Base-by-base conservation (phyloP, 2,329 filamentous ascomycete species). In the Penicillium brasilianum region DNA sequence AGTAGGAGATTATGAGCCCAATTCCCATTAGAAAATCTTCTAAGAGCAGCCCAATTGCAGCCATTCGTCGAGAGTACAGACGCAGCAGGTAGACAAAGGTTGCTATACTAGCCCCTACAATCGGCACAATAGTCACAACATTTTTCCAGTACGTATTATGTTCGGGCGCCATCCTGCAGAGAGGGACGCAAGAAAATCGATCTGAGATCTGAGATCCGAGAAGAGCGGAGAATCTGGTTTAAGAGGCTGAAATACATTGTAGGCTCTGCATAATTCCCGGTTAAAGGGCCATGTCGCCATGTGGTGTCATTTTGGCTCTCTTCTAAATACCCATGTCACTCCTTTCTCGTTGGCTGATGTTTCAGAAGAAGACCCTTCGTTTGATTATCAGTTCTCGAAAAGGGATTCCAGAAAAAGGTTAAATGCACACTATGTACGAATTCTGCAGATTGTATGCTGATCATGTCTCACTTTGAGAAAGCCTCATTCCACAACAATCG, bases 21-120 rank as follows among this genome's bases (percentile, higher is more conserved):
- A 59, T 32, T 0, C 63, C 67, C 58, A 69, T 63, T 36, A 69
- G 54, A 7, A 58, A 1, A 43, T 70, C 66, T n/a, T 67, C 65
- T 3, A 59, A 9, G 3, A 59, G 57, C 2, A 65, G 11, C 22
- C 39, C 51, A n/a, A 56, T 53, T 1, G 30, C 36, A 4, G 58
- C 39, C 16, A 63, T 14, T 16, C 63, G 56, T 3, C 64, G 57
- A 36, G 60, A 58, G 25, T 59, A 65, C 13, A 69, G 51, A 7
- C 67, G 65, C 14, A 69, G 41, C 10, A 54, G n/a, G n/a, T 54
- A 69, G 10, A 61, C 51, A 1, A 66, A n/a, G 2, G 65, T 66
- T 5, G 66, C 66, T 16, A 65, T 5, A 1, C 32, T 44, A 11
- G 65, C 58, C 1, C 65, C 63, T 6, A 61, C 50, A 11, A 69